Evolutionary conservation across 192 early-diverging fungal species (phyloP), one percentile per base, ranked within the genome.

Genomic region (Obelidium mucronatum): DNA sequence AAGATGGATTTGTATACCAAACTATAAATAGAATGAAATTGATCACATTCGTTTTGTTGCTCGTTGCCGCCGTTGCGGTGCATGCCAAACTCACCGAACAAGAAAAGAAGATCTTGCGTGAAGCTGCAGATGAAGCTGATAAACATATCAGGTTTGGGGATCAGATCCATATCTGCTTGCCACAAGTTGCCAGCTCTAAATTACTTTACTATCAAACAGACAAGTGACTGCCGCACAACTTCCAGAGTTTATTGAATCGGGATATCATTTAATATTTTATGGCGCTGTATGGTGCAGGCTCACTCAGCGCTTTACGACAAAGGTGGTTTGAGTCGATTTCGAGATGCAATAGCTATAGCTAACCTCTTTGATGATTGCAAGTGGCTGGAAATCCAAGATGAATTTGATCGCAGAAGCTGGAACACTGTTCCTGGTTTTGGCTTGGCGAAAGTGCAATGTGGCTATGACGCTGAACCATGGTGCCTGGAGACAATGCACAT

Each of bases 201-300:
- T 51, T 24, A 24, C 19, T 26, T 44, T n/a, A n/a, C n/a, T n/a
- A n/a, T n/a, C n/a, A n/a, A n/a, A n/a, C 26, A 69, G 67, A 24
- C 40, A 44, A 2, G 48, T 69, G 13, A 22, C 40, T 15, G 42
- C 13, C 42, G 48, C 2, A 2, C 42, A 69, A 22, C 17, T 69
- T 6, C 35, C 42, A 26, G 48, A 8, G 8, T 48, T 34, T 44
- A 69, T 69, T 3, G 48, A 1, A 36, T 52, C 19, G 11, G 67
- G 67, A 24, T 69, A 69, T 33, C 48, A 69, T 30, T 30, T 69
- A 11, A 51, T 69, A 11, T 35, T 36, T 5, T 69, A 30, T 36
- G 67, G 67, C 17, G 67, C 67, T 17, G 48, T 52, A 13, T 69
- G 67, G 67, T 69, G 67, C 67, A 48, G 67, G 67, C 19, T 69